These are phyloP conservation scores for Glaciozyma antarctica DNA, from an alignment of 768 basidiomycete species.

Conservation along the genomic window DNA sequence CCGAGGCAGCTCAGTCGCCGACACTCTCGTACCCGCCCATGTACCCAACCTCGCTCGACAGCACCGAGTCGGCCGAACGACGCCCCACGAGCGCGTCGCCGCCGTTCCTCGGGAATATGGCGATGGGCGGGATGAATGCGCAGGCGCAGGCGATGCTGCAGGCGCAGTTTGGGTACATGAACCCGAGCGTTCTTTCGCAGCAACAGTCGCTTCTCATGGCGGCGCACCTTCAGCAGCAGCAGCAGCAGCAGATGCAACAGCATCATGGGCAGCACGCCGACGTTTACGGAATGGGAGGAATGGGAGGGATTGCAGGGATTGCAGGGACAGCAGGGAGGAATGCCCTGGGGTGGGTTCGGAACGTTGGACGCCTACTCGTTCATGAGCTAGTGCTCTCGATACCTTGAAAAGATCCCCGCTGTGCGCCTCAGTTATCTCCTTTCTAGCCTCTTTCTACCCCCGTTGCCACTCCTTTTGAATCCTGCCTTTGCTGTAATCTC, in stretches of 20 bases:
- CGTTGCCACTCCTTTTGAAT: too few relatives aligned
- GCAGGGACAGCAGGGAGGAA: background rate
- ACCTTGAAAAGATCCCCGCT: too few relatives aligned
- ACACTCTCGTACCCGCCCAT: too few relatives aligned
- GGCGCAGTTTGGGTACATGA: conserved; percentile 6
- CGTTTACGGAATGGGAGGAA: background rate
- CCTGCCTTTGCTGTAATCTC: too few relatives aligned
- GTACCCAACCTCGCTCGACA: background rate
- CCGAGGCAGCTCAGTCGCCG: background rate
- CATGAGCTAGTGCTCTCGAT: background rate
- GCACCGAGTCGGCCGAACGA: background rate
- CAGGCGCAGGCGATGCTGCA: background rate
- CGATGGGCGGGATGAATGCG: background rate
- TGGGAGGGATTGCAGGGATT: background rate
- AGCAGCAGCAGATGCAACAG: conserved; percentile 2
- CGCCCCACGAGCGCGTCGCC: background rate
- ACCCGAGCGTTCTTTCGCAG: conserved; percentile 11
- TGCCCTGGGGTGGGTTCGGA: background rate
- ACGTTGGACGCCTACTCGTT: background rate
- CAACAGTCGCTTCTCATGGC: conserved; percentile 5
- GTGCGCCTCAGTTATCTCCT: too few relatives aligned
- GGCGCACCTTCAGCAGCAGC: conserved; percentile 9
- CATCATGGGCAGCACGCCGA: background rate
- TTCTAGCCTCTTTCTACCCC: too few relatives aligned
- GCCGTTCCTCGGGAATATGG: background rate